phyloP scores from a whole-genome alignment of 805 yeast genomes.

The Metschnikowia gruessii region DNA sequence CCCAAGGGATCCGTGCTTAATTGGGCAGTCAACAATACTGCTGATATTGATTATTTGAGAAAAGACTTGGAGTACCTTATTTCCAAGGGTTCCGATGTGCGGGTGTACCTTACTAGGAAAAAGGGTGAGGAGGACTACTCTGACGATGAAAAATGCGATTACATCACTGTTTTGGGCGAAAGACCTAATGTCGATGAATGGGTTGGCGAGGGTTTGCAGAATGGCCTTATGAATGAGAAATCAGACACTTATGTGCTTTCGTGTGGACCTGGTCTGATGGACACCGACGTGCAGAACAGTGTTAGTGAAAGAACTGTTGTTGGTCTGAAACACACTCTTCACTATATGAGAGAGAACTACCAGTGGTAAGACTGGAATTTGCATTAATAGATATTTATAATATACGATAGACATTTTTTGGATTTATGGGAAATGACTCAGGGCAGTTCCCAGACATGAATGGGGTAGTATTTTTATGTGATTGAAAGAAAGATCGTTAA shows the following conservation, averaged over 20 bases:
- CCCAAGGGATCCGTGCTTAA: conserved; percentile 12
- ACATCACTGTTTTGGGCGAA: conserved; percentile 11
- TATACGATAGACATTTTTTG: too few species aligned
- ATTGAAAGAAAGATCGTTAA: too few species aligned
- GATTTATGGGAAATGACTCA: too few species aligned
- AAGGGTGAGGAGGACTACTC: conserved; percentile 12
- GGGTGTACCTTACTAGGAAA: conserved; percentile 12
- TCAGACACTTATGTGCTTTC: conserved; percentile 12
- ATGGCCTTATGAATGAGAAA: conserved; percentile 1
- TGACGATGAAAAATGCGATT: conserved; percentile 11
- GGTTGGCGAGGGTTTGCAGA: conserved; percentile 12
- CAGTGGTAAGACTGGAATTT: conserved; percentile 12
- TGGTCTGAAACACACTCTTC: conserved; percentile 11
- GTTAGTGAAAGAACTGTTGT: conserved; percentile 11
- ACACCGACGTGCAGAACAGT: conserved; percentile 10
- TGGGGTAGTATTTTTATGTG: too few species aligned
- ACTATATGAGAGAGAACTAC: conserved; percentile 14
- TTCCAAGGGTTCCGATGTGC: conserved; percentile 14
- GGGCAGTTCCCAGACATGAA: too few species aligned
- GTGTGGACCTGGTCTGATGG: conserved; percentile 19
- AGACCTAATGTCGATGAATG: conserved; percentile 14
- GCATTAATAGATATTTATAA: neutral
- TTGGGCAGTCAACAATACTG: conserved; percentile 17
- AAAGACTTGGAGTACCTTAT: conserved; percentile 14
- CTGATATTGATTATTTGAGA: conserved; percentile 13